phyloP scores from a whole-genome alignment of 139 green algal genomes.

The Coelastrella sp. region DNA sequence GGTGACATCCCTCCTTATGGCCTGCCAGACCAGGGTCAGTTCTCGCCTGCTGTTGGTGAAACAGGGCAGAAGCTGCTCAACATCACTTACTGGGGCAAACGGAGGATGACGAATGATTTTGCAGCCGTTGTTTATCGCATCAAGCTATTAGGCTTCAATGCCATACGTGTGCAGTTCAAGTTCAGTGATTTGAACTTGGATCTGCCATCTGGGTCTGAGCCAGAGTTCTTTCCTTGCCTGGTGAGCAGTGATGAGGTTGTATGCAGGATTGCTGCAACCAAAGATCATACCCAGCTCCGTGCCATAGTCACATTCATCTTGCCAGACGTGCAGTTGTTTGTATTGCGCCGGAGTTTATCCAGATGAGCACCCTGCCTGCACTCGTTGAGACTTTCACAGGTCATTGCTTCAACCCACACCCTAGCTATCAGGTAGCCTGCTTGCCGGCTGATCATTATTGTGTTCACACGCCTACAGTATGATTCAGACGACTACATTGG shows the following conservation, averaged over 20 bases:
- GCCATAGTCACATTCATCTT: too few species aligned
- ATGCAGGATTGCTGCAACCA: neutral
- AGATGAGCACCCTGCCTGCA: too few species aligned
- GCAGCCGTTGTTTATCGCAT: conserved; percentile 55
- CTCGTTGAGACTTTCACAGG: too few species aligned
- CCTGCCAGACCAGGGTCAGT: neutral
- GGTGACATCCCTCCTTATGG: conserved; percentile 43
- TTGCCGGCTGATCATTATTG: too few species aligned
- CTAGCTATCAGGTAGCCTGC: too few species aligned
- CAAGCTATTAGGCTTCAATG: conserved; percentile 74
- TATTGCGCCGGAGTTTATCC: too few species aligned
- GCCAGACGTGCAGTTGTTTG: too few species aligned
- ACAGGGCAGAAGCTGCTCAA: neutral
- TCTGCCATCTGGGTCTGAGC: neutral
- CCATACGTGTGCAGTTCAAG: conserved; percentile 67
- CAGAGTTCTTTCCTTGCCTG: conserved; percentile 48
- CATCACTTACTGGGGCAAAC: conserved; percentile 44
- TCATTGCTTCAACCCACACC: too few species aligned
- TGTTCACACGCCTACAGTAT: conserved; percentile 11
- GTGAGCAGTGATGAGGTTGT: conserved; percentile 5
- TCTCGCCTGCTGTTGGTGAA: conserved; percentile 6
- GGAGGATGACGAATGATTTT: conserved; percentile 49
- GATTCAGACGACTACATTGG: conserved; percentile 36
- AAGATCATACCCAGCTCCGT: neutral
- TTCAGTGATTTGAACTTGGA: conserved; percentile 45